A percentile compares a stretch with the other conserved stretches of the same genome.
Conservation (phyloP, 768 basidiomycete species). For the Leucosporidium creatinivorum region DNA sequence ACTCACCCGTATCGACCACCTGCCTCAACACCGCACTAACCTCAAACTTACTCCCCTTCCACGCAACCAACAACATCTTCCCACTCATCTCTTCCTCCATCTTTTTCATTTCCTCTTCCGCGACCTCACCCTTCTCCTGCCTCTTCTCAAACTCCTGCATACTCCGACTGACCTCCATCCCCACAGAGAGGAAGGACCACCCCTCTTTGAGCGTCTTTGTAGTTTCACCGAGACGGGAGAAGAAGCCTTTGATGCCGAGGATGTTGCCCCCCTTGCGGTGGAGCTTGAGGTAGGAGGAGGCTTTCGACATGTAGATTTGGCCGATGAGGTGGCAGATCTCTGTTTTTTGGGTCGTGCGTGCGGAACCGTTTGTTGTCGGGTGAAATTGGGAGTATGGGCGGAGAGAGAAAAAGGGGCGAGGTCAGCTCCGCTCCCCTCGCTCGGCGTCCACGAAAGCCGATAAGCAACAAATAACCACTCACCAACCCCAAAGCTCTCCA, state of each 20-base stretch:
- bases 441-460: no score
- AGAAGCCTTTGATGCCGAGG: constrained; percentile 61
- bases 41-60: constrained; percentile 94
- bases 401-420: neutral
- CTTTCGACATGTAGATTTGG: constrained; percentile 78
- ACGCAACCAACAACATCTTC: constrained; percentile 87
- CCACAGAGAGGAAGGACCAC: constrained; percentile 92
- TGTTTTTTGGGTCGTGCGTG: neutral
- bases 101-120: constrained; percentile 74
- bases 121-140: constrained; percentile 77
- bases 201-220: constrained; percentile 78
- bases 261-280: constrained; percentile 60
- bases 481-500: constrained; percentile 97
- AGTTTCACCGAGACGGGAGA: constrained; percentile 89
- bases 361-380: neutral
- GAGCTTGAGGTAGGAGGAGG: constrained; percentile 78
- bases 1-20: constrained; percentile 40
- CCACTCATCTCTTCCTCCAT: constrained; percentile 90
- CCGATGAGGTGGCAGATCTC: constrained; percentile 38
- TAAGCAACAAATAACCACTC: no score
- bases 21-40: constrained; percentile 82
- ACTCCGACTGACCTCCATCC: constrained; percentile 70
- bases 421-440: no score
- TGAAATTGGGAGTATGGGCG: neutral
- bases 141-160: constrained; percentile 89